Base-by-base conservation (phyloP, 768 basidiomycete genomes). In the Leccinum incarnatum region DNA sequence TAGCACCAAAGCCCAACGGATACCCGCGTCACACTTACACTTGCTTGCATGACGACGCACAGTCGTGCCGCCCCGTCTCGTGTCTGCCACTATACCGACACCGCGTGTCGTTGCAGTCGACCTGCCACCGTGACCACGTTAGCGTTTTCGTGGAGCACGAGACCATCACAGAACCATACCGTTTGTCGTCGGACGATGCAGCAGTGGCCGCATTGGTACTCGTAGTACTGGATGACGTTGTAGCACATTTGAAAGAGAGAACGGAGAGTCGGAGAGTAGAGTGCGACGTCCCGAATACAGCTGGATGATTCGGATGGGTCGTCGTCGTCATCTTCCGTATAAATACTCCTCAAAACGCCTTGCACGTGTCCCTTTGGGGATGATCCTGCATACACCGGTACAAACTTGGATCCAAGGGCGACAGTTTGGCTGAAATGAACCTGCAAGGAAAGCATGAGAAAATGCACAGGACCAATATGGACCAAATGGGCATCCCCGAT, bases 81-180 rank as follows among this genome's bases (percentile, higher is more conserved):
- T 83, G 82, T 34, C 36, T 63, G 9, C 51, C 21, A 58, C 83
- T 85, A 55, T 75, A 66, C 8, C 65, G 70, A 56, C 84, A 84
- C 7, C 62, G 60, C 27, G 59, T 54, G 2, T 55, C 56, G 51
- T 78, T 75, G 61, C 83, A 85, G 60, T 84, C 84, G 15, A 85
- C 71, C 83, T 85, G 54, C 11, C 50, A 50, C n/a, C n/a, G 25
- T 51, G 17, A 54, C 48, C 55, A 14, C 17, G 30, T 51, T 17
- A 53, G 48, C 54, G 5, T 45, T 46, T 55, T 46, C 23, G 25
- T 46, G 32, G 5, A 17, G 29, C 19, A n/a, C 19, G 12, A 47
- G 23, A 23, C 46, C 11, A 47, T 12, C 55, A 12, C 55, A 52
- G 12, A 21, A 23, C 70, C 69, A 27, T 66, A 79, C 79, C 68